Percentiles rank a stretch among this genome's conserved stretches.
Conservation (phyloP, 129 eudicot species). For the Helianthus annuus region HanXRQr2.0-SUNRISE NC_035446.2:79808851-79809350, state of each 20-base stretch:
- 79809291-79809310: slow-evolving; percentile 41
- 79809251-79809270: neutral
- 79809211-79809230: neutral
- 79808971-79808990: slow-evolving; percentile 92
- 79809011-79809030: slow-evolving; percentile 90
- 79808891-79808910: slow-evolving; percentile 88
- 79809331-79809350: slow-evolving; percentile 83
- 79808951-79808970: slow-evolving; percentile 81
- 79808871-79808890: slow-evolving; percentile 94
- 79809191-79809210: neutral
- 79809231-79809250: neutral
- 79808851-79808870: slow-evolving; percentile 95
- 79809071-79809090: slow-evolving; percentile 90
- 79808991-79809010: slow-evolving; percentile 89
- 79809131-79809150: slow-evolving; percentile 96
- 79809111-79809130: slow-evolving; percentile 80
- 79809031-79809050: slow-evolving; percentile 90
- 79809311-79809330: slow-evolving; percentile 98
- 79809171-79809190: neutral
- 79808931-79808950: slow-evolving; percentile 90
- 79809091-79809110: slow-evolving; percentile 82
- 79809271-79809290: neutral
- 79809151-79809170: slow-evolving; percentile 51
- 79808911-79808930: slow-evolving; percentile 92
- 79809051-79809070: slow-evolving; percentile 93